Conservation (phyloP, 768 basidiomycete species). For the Panaeolus cyanescens region DNA sequence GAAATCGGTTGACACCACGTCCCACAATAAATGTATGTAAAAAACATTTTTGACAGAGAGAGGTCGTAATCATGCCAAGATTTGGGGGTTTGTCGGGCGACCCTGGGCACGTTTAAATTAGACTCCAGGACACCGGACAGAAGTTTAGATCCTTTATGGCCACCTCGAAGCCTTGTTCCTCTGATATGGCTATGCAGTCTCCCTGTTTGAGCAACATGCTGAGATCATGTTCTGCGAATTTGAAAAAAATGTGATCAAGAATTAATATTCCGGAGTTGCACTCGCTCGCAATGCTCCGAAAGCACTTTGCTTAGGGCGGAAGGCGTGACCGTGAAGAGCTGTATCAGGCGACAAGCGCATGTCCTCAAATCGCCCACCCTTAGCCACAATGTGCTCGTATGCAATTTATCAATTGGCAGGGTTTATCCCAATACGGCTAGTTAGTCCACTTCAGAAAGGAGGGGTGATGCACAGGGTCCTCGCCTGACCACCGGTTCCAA, state of each 20-base stretch:
- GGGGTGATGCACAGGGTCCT: background rate
- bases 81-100: background rate
- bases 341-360: background rate
- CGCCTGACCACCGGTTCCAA: background rate
- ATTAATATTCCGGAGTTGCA: slow-evolving; percentile 2
- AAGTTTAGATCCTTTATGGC: background rate
- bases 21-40: background rate
- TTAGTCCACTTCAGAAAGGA: background rate
- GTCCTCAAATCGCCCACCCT: background rate
- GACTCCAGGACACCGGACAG: slow-evolving; percentile 1
- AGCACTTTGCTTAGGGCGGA: background rate
- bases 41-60: background rate
- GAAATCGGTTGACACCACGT: background rate
- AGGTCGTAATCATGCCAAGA: background rate
- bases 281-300: background rate
- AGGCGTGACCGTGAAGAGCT: background rate
- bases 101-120: slow-evolving; percentile 2
- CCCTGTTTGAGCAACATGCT: background rate
- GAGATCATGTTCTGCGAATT: background rate
- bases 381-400: background rate
- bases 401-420: background rate
- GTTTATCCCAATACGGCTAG: background rate
- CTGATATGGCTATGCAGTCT: background rate
- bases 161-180: background rate
- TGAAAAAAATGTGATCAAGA: slow-evolving; percentile 1